Percentiles rank a stretch among this genome's conserved stretches.
Conservation (phyloP, 352 stramenopile species). For the Phytophthora citrophthora region DNA sequence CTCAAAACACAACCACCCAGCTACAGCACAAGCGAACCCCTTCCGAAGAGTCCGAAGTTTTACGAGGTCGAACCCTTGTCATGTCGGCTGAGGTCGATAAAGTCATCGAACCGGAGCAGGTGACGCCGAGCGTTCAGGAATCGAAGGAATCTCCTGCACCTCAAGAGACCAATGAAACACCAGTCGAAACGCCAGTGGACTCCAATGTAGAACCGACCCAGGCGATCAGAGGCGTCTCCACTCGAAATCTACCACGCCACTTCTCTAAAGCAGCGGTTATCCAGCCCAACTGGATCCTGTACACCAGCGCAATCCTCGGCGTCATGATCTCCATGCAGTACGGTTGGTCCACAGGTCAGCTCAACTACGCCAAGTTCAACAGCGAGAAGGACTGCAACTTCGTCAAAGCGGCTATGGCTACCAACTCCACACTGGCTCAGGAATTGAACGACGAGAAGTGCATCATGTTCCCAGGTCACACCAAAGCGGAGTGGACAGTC, state of each 20-base stretch:
- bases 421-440: too few relatives aligned
- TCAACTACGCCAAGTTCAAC: conserved; percentile 46
- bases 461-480: conserved; percentile 47
- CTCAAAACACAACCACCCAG: conserved; percentile 19
- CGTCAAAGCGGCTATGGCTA: too few relatives aligned
- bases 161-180: not conserved
- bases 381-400: conserved; percentile 23
- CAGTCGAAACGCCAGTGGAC: not conserved
- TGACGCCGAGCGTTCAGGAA: conserved; percentile 9
- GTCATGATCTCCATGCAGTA: conserved; percentile 39
- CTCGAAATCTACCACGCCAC: conserved; percentile 25
- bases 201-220: conserved; percentile 7
- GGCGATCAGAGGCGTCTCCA: conserved; percentile 20
- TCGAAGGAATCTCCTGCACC: not conserved
- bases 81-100: conserved; percentile 21
- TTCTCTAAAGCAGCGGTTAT: conserved; percentile 22
- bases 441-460: conserved; percentile 23
- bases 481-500: conserved; percentile 41
- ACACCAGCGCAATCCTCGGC: conserved; percentile 25
- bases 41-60: not conserved
- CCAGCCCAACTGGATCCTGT: conserved; percentile 42
- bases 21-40: conserved; percentile 7
- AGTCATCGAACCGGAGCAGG: conserved; percentile 17
- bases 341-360: conserved; percentile 46
- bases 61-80: not conserved